Conservation (phyloP, 1,284 basidiomycete genomes). For the Apiotrichum akiyoshidainum region DNA sequence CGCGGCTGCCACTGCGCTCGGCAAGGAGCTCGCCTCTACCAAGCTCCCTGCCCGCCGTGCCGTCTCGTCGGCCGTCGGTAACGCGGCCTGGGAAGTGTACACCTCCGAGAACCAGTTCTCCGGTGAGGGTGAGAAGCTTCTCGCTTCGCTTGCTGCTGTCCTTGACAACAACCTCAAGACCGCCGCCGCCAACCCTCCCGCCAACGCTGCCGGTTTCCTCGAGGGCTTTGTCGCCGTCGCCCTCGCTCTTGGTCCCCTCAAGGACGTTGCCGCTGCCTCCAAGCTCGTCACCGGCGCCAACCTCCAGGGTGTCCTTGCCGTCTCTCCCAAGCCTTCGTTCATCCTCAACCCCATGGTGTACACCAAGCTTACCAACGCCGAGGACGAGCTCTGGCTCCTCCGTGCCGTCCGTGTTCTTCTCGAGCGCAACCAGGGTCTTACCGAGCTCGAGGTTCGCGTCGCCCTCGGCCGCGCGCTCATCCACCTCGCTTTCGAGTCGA, state of each 20-base stretch:
- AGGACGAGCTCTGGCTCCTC: constrained; percentile 77
- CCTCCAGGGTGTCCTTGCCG: constrained; percentile 46
- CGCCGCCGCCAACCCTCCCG: constrained; percentile 54
- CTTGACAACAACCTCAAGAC: constrained; percentile 68
- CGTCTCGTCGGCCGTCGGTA: constrained; percentile 58
- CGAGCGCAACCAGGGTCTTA: constrained; percentile 57
- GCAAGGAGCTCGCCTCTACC: constrained; percentile 64
- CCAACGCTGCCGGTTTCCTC: constrained; percentile 64
- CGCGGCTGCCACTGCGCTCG: constrained; percentile 56
- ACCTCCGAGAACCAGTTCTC: constrained; percentile 50
- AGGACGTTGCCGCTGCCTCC: constrained; percentile 15
- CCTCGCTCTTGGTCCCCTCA: constrained; percentile 63
- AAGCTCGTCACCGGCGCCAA: constrained; percentile 41
- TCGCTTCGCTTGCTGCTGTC: constrained; percentile 58
- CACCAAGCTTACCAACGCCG: constrained; percentile 61
- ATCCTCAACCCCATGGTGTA: constrained; percentile 82
- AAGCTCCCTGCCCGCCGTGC: constrained; percentile 59
- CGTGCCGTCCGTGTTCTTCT: constrained; percentile 62
- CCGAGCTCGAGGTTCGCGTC: constrained; percentile 58
- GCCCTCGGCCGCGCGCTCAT: constrained; percentile 65
- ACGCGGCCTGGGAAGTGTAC: constrained; percentile 53
- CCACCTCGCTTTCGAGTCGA: constrained; percentile 63
- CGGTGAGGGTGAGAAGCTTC: constrained; percentile 52
- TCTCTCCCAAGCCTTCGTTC: constrained; percentile 70
- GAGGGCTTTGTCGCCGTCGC: constrained; percentile 79